phyloP scores from a whole-genome alignment of 2,329 filamentous ascomycete genomes.

The Exophiala calicioides region DNA sequence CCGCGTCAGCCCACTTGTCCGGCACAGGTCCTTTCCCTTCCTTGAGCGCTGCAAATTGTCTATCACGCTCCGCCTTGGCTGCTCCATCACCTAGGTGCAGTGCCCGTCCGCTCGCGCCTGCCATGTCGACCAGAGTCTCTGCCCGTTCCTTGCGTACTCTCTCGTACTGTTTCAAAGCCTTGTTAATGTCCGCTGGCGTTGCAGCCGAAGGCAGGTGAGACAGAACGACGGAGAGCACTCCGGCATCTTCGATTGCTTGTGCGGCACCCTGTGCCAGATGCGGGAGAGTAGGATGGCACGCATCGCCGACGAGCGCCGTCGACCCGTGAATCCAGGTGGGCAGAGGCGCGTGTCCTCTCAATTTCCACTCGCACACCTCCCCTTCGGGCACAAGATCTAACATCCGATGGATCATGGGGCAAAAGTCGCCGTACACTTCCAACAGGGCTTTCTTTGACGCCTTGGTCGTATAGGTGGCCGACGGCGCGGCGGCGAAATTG shows the following conservation, averaged over 20 bases:
- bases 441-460: conserved; percentile 64
- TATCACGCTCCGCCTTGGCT: conserved; percentile 61
- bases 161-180: conserved; percentile 59
- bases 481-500: conserved; percentile 60
- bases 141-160: conserved; percentile 57
- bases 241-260: conserved; percentile 65
- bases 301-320: conserved; percentile 59
- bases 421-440: conserved; percentile 61
- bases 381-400: conserved; percentile 63
- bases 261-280: conserved; percentile 66
- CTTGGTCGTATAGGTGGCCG: conserved; percentile 64
- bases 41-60: conserved; percentile 56
- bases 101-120: conserved; percentile 55
- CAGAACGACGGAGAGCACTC: conserved; percentile 56
- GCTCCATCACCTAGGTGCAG: conserved; percentile 61
- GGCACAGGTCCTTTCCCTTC: conserved; percentile 53
- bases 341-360: conserved; percentile 63
- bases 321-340: conserved; percentile 61
- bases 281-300: conserved; percentile 64
- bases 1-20: conserved; percentile 71
- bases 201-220: conserved; percentile 46
- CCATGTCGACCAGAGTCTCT: conserved; percentile 58
- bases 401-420: conserved; percentile 61
- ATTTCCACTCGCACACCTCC: conserved; percentile 68
- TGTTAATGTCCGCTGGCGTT: conserved; percentile 50